Percentiles rank a stretch among this genome's conserved stretches.
These are phyloP conservation scores for Lactarius evosmus DNA, from an alignment of 768 basidiomycete species.

Conservation along the genomic window DNA sequence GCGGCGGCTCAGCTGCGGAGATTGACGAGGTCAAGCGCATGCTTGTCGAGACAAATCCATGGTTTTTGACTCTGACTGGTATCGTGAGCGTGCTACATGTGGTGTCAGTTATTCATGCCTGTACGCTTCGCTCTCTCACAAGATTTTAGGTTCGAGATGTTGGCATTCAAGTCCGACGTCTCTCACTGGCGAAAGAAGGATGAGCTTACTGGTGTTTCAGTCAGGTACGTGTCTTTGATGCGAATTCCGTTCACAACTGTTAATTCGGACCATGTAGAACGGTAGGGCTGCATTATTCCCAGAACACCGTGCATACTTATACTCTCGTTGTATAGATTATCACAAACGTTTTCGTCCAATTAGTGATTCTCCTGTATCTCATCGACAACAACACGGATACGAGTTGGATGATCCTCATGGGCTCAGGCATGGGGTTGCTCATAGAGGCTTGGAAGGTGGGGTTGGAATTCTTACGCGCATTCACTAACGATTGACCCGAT, in stretches of 20 bases:
- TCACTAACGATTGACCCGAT: not conserved
- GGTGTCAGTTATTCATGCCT: conserved; percentile 51
- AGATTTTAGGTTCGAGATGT: conserved; percentile 75
- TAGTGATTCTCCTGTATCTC: conserved; percentile 87
- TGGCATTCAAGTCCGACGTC: conserved; percentile 94
- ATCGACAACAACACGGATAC: conserved; percentile 95
- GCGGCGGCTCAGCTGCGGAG: conserved; percentile 59
- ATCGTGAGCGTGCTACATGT: conserved; percentile 85
- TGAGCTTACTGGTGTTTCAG: conserved; percentile 92
- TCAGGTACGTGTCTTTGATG: conserved; percentile 53
- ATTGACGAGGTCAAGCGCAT: conserved; percentile 95
- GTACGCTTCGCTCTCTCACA: conserved; percentile 22
- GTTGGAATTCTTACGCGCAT: not conserved
- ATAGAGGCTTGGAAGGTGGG: conserved; percentile 94
- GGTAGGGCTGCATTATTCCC: conserved; percentile 12
- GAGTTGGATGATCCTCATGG: conserved; percentile 95
- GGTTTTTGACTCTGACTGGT: conserved; percentile 80
- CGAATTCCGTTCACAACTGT: conserved; percentile 10
- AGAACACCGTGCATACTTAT: conserved; percentile 42
- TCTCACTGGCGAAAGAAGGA: conserved; percentile 94
- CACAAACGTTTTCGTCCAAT: conserved; percentile 92
- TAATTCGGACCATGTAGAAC: conserved; percentile 10
- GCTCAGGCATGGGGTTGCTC: conserved; percentile 75
- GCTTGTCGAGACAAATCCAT: conserved; percentile 85
- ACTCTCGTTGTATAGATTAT: conserved; percentile 50